Evolutionary conservation across 2,329 filamentous ascomycete species (phyloP).

Genomic region (Fusarium sp.): DNA sequence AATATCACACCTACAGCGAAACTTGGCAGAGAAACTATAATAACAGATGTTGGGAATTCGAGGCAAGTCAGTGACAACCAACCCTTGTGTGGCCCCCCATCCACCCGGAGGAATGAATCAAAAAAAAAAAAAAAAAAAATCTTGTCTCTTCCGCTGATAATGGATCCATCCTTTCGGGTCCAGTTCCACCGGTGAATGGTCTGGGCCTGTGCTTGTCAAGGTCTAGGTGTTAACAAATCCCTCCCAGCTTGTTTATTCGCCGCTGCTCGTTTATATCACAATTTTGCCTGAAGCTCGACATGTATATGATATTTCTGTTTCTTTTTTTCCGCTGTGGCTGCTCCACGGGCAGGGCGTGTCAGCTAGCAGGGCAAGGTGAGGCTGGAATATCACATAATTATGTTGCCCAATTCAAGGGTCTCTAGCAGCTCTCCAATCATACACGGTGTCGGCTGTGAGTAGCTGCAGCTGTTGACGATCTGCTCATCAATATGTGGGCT

Average conservation of each 20-base stretch:
- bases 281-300: constrained; percentile 12
- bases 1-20: constrained; percentile 11
- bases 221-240: not conserved
- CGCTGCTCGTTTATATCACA: constrained; percentile 15
- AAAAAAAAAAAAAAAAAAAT: not conserved
- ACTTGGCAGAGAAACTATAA: constrained; percentile 6
- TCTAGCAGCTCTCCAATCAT: not conserved
- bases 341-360: not conserved
- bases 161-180: constrained; percentile 23
- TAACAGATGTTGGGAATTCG: not conserved
- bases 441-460: not conserved
- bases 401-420: constrained; percentile 13
- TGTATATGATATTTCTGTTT: constrained; percentile 9
- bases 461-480: constrained; percentile 9
- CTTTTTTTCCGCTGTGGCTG: constrained; percentile 11
- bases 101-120: constrained; percentile 20
- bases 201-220: constrained; percentile 8
- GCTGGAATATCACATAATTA: constrained; percentile 10
- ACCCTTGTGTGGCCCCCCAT: constrained; percentile 13
- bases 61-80: not conserved
- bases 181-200: constrained; percentile 11
- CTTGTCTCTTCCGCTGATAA: constrained; percentile 8
- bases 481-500: constrained; percentile 9
- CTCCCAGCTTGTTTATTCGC: constrained; percentile 8
- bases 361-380: not conserved